Conservation (phyloP, 805 yeast genomes). For the Kodamaea kakaduensis region DNA sequence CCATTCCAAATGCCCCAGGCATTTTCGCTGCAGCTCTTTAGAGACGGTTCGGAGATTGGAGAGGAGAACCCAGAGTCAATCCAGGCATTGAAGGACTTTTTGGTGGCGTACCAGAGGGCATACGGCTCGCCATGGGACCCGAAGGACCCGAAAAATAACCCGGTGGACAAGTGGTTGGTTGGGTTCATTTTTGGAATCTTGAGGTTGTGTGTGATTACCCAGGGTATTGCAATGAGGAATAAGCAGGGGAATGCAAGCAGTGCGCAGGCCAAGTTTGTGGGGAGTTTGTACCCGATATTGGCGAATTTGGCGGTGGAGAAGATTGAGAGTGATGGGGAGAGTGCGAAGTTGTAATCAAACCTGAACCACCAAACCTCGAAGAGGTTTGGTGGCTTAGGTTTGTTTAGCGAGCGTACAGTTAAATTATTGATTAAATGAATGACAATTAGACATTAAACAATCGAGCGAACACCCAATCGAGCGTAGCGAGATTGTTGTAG, state of each 20-base stretch:
- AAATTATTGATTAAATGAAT: too few relatives aligned
- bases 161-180: slow-evolving; percentile 44
- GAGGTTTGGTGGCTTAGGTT: too few relatives aligned
- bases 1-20: slow-evolving; percentile 43
- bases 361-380: too few relatives aligned
- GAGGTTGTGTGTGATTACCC: slow-evolving; percentile 53
- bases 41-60: slow-evolving; percentile 25
- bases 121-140: slow-evolving; percentile 30
- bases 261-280: slow-evolving; percentile 44
- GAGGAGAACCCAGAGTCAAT: slow-evolving; percentile 26
- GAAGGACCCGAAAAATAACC: slow-evolving; percentile 37
- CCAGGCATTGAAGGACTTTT: slow-evolving; percentile 18
- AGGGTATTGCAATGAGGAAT: slow-evolving; percentile 57
- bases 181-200: slow-evolving; percentile 56
- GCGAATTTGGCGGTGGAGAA: slow-evolving; percentile 26
- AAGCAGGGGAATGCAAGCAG: slow-evolving; percentile 51
- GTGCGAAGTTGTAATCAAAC: slow-evolving; percentile 9
- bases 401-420: too few relatives aligned
- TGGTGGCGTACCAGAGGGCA: slow-evolving; percentile 23
- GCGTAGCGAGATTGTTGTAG: too few relatives aligned
- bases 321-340: slow-evolving; percentile 9
- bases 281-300: slow-evolving; percentile 30
- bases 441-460: too few relatives aligned
- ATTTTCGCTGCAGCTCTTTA: slow-evolving; percentile 2
- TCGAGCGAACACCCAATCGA: too few relatives aligned